Evolutionary conservation across 2,329 filamentous ascomycete species (phyloP), one percentile per base, ranked within the genome.

Genomic region (Pseudocercospora crystallina): DNA sequence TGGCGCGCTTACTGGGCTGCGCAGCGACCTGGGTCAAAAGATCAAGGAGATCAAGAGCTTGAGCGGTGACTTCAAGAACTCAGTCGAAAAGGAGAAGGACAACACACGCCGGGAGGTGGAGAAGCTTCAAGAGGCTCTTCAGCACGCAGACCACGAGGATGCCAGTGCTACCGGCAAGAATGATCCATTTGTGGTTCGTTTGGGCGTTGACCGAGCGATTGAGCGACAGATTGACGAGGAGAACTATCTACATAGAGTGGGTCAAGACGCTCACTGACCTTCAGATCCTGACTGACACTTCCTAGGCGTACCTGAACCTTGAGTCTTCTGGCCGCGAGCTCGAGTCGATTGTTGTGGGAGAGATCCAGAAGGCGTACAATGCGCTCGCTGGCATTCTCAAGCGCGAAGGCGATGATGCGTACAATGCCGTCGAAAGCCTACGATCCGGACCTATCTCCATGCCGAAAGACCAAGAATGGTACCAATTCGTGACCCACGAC

Each of bases 21-120:
- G 94, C 51, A 91, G 85, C 64, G 94, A 99, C 69, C 77, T 99
- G 13, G 87, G 87, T 55, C 90, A 95, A 69, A 99, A 99, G 76
- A 95, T 95, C 71, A 99, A 97, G 72, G 94, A 99, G 73, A 99
- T 99, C 75, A 96, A 95, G 74, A 86, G 84, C 60, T 76, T 99
- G 12, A 88, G 90, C 5, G 88, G 90, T 12, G 94, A 99, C 70
- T 99, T 99, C 74, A 96, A 96, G 73, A 99, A 96, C 68, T 88
- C 86, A 0, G 90, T 99, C 8, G 90, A 96, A 20, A 96, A 92
- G 73, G 94, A 97, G 71, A 92, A 95, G 76, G 91, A 96, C 14
- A 76, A 71, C 13, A 96, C 94, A 0, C 81, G 85, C 54, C 89
- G 84, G 67, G 86, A 86, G 12, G 89, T 97, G 20, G 84, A 85